phyloP scores from a whole-genome alignment of 192 early-diverging fungal genomes.

The Physocladia obscura region DNA sequence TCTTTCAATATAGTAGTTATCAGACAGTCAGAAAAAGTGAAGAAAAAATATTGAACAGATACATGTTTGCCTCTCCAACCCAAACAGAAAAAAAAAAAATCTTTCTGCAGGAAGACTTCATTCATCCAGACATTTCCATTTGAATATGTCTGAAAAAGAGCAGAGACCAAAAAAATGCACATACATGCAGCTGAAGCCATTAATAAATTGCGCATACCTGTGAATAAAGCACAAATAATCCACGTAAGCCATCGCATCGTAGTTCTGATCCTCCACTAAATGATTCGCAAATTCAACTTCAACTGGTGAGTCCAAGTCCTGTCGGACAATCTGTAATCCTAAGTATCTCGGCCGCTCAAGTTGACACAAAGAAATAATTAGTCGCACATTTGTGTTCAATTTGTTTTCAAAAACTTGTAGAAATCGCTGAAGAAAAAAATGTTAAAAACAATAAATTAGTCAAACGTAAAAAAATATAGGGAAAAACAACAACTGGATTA shows the following conservation, averaged over 20 bases:
- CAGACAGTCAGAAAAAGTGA: too few relatives aligned
- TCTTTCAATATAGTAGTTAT: too few relatives aligned
- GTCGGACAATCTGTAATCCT: slow-evolving; percentile 74
- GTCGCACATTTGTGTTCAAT: slow-evolving; percentile 62
- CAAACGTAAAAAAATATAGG: neutral
- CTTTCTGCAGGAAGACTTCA: too few relatives aligned
- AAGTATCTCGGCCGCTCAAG: slow-evolving; percentile 64
- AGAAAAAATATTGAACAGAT: too few relatives aligned
- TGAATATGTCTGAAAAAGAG: slow-evolving; percentile 37
- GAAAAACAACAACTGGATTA: slow-evolving; percentile 13
- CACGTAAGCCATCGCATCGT: slow-evolving; percentile 86
- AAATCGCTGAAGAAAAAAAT: slow-evolving; percentile 40
- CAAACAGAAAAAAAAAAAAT: too few relatives aligned
- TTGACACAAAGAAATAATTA: slow-evolving; percentile 66
- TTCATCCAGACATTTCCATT: slow-evolving; percentile 32
- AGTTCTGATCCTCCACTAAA: slow-evolving; percentile 87
- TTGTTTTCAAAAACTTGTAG: slow-evolving; percentile 71
- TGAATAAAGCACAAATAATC: slow-evolving; percentile 89
- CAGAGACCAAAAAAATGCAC: neutral
- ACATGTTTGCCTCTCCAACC: too few relatives aligned
- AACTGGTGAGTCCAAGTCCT: slow-evolving; percentile 71
- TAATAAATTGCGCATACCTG: too few relatives aligned
- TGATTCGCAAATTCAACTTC: slow-evolving; percentile 78
- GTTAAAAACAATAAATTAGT: slow-evolving; percentile 26
- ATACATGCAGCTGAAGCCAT: too few relatives aligned